phyloP scores from a whole-genome alignment of 768 basidiomycete genomes.

The Pholiota molesta region DNA sequence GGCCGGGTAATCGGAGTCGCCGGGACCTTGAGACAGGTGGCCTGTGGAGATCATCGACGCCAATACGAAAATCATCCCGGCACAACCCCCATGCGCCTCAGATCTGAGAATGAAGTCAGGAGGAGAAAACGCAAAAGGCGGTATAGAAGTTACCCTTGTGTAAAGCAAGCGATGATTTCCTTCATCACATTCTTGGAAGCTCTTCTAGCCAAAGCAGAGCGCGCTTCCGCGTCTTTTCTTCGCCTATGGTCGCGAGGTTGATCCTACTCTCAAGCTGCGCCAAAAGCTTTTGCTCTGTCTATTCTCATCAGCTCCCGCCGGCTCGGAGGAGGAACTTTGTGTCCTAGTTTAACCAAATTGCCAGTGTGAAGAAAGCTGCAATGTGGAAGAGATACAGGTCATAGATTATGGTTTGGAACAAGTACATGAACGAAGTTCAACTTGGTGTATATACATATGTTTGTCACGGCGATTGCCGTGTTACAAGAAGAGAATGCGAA shows the following conservation, averaged over 20 bases:
- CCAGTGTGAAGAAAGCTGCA: slow-evolving; percentile 5
- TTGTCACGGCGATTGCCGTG: slow-evolving; percentile 1
- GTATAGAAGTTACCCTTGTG: slow-evolving; percentile 7
- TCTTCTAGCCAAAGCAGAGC: slow-evolving; percentile 18
- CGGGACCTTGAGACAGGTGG: background rate
- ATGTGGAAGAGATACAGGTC: background rate
- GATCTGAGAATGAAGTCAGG: slow-evolving; percentile 14
- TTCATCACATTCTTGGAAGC: slow-evolving; percentile 16
- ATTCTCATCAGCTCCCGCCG: slow-evolving; percentile 13
- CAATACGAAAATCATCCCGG: background rate
- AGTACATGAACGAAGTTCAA: background rate
- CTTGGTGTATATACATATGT: background rate
- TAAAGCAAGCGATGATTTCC: slow-evolving; percentile 8
- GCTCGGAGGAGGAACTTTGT: slow-evolving; percentile 15
- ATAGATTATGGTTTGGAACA: slow-evolving; percentile 8
- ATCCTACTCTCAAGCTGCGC: slow-evolving; percentile 16
- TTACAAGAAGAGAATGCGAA: background rate
- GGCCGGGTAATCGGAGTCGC: background rate
- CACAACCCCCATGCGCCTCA: slow-evolving; percentile 4
- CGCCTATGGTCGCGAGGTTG: slow-evolving; percentile 14
- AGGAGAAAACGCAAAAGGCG: slow-evolving; percentile 7
- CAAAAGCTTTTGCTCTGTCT: slow-evolving; percentile 17
- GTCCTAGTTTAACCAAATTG: slow-evolving; percentile 22
- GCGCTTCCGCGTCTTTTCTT: slow-evolving; percentile 21
- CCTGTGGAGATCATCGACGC: background rate